Base-by-base conservation (phyloP, 2,329 filamentous ascomycete species). In the Penicillium griseofulvum region DNA sequence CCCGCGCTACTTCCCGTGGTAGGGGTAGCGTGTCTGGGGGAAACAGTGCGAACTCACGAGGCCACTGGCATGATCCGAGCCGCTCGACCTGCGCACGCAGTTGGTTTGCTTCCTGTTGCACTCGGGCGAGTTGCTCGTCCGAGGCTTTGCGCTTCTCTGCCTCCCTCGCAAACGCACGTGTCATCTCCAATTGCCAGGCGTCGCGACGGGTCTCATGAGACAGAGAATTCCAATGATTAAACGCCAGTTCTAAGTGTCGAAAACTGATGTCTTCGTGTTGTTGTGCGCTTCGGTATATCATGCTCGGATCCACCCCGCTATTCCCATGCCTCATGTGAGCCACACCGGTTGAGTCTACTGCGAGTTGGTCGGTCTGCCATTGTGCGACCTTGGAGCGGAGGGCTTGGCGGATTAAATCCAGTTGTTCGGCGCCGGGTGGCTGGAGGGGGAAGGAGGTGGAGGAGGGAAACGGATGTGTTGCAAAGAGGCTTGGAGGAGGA, bases 401-500 rank as follows among this genome's bases (percentile, higher is more conserved):
- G 53, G 83, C 86, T 49, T 81, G 75, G 39, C 84, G 81, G 16
- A 97, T 78, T 1, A 90, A 87, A 16, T 89, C 85, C 48, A 85
- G 86, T 71, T 96, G 90, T 61, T 86, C 84, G 58, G 85, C 80
- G 1, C 84, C 86, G 0, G 92, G 92, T 1, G 89, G 87, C 22
- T 84, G 79, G 31, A 96, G 83, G 0, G 91, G 91, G 86, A 93
- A 96, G 0, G 90, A 94, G 3, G 87, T 84, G 19, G 84, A 80
- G 0, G 88, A 90, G 1, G 91, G 80, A 66, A 95, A 88, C 29
- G 91, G 90, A 7, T 87, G 90, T 0, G 87, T 84, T 10, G 90
- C 88, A 75, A 92, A 93, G 7, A 97, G 80, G 0, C 90, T 94
- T 4, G 90, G 87, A 3, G 92, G 91, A 10, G 89, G 81, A 34